Conservation (phyloP, 2,329 filamentous ascomycete genomes). For the Emergomyces pasteurianus region DNA sequence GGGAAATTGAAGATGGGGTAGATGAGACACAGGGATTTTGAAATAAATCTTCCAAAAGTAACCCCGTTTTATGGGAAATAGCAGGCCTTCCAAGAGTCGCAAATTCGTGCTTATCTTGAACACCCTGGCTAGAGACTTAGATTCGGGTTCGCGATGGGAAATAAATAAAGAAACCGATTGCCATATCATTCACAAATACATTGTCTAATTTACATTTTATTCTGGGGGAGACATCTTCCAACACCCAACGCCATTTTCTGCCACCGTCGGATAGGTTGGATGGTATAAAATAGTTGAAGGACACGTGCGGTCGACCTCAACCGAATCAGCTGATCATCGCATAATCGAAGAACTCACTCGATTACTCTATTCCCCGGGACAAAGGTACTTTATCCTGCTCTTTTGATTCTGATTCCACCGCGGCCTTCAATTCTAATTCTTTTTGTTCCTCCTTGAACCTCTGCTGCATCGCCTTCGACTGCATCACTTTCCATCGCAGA, state of each 20-base stretch:
- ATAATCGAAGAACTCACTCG: slow-evolving; percentile 5
- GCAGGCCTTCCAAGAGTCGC: neutral
- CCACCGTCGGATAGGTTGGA: neutral
- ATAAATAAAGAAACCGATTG: neutral
- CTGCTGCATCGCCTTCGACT: slow-evolving; percentile 55
- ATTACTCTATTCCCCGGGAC: slow-evolving; percentile 14
- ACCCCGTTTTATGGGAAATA: no score
- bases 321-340: no score
- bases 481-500: slow-evolving; percentile 80
- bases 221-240: neutral
- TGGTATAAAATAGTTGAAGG: neutral
- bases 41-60: neutral
- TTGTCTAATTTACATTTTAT: neutral
- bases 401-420: slow-evolving; percentile 34
- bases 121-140: neutral
- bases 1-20: no score
- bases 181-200: neutral
- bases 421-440: slow-evolving; percentile 47
- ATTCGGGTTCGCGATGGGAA: neutral
- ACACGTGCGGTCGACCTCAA: no score
- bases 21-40: neutral
- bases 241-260: neutral
- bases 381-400: slow-evolving; percentile 16
- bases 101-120: neutral
- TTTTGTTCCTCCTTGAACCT: slow-evolving; percentile 54